A percentile compares a stretch with the other conserved stretches of the same genome.
Evolutionary conservation across 2,329 filamentous ascomycete genomes (phyloP).

Genomic region (Coniochaeta hoffmannii): DNA sequence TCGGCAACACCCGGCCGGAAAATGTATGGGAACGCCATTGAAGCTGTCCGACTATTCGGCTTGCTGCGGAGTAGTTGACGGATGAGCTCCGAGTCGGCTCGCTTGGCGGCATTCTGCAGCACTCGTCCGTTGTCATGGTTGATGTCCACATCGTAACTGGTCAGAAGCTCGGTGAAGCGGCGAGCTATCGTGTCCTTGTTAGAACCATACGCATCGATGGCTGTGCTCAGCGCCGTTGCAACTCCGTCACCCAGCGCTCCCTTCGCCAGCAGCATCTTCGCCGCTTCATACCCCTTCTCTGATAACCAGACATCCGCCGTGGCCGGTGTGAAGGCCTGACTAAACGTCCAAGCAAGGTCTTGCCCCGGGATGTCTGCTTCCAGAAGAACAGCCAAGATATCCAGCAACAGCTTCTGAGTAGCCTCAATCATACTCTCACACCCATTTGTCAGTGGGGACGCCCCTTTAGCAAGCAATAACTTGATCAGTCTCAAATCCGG

Average conservation of each 20-base stretch:
- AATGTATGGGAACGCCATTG: slow-evolving; percentile 46
- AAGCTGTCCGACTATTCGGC: slow-evolving; percentile 42
- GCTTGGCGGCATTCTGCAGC: slow-evolving; percentile 44
- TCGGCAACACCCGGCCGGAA: slow-evolving; percentile 44
- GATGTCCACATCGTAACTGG: slow-evolving; percentile 35
- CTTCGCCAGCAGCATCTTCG: slow-evolving; percentile 39
- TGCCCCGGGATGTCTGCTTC: slow-evolving; percentile 29
- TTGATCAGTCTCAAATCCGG: slow-evolving; percentile 38
- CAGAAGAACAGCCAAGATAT: slow-evolving; percentile 34
- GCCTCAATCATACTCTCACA: slow-evolving; percentile 47
- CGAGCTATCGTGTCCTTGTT: slow-evolving; percentile 32
- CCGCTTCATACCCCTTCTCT: slow-evolving; percentile 35
- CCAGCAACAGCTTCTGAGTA: slow-evolving; percentile 27
- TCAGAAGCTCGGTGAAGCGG: slow-evolving; percentile 35
- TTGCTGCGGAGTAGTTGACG: slow-evolving; percentile 39
- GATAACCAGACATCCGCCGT: slow-evolving; percentile 38
- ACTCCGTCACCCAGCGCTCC: slow-evolving; percentile 39
- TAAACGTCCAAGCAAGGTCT: slow-evolving; percentile 38
- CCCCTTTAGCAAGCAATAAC: slow-evolving; percentile 41
- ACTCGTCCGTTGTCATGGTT: slow-evolving; percentile 45
- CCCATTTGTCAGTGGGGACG: slow-evolving; percentile 42
- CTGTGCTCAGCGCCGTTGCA: slow-evolving; percentile 34
- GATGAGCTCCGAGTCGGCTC: slow-evolving; percentile 42
- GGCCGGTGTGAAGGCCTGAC: slow-evolving; percentile 33
- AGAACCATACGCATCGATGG: slow-evolving; percentile 33